Base-by-base conservation (phyloP, 2,329 filamentous ascomycete genomes). In the Xylaria hypoxylon region DNA sequence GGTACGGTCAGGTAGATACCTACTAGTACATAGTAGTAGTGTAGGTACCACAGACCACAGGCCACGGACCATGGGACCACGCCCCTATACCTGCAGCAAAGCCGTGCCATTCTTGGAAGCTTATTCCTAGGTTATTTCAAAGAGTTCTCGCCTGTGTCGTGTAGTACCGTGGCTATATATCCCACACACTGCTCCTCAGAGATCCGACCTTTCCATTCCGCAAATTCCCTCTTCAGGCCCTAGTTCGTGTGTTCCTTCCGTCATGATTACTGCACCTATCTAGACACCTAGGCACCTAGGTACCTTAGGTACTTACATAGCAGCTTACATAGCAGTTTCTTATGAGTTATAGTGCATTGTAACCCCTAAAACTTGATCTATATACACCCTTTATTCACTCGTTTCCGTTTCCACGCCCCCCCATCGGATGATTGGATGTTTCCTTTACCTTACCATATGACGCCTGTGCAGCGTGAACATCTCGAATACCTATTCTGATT, bases 361-460 rank as follows among this genome's bases (percentile, higher is more conserved):
- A 38, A 53, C 59, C 45, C 59, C 19, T 31, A 10, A 53, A 28
- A 4, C 22, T 26, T 47, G 19, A 57, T 67, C 22, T 17, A 38
- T 19, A 52, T 47, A 57, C 62, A 11, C 65, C 57, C 62, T 24
- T 33, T 38, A n/a, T 51, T 40, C 47, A 11, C 47, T 52, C 24
- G 13, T 51, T 28, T 19, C 22, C 35, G 63, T 17, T 28, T 33
- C 61, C 56, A 60, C 52, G 5, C 65, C 61, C 65, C 65, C 50
- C 56, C 24, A 38, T 64, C 35, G 62, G 57, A 58, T 65, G 57
- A 68, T 59, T 61, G 26, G 51, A 44, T 42, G 52, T 64, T 47
- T 59, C 38, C 31, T 68, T 56, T 48, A 50, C 28, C 31, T 69
- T 68, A 62, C 72, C 56, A 71, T 68, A 62, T 69, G 59, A 67